phyloP scores from a whole-genome alignment of 2,329 filamentous ascomycete species.

The Sclerotinia minor region DNA sequence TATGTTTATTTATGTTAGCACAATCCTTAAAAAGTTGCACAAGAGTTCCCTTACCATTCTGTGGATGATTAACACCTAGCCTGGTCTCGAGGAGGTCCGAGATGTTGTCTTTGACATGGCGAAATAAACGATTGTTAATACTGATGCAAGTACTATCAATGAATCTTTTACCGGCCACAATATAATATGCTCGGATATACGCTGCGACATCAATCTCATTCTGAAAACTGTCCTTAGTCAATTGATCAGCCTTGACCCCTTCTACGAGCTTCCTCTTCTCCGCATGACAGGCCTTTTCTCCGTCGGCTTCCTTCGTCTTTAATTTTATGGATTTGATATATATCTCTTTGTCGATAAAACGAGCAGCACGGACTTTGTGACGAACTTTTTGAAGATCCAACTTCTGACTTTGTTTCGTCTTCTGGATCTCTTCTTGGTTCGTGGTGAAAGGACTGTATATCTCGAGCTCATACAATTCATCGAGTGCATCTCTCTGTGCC shows the following conservation, averaged over 20 bases:
- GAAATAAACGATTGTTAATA: conserved; percentile 27
- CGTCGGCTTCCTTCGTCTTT: conserved; percentile 9
- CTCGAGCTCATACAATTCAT: conserved; percentile 28
- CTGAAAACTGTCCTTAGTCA: conserved; percentile 59
- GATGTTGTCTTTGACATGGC: conserved; percentile 23
- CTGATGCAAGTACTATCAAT: conserved; percentile 49
- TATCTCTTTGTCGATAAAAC: conserved; percentile 37
- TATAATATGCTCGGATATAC: conserved; percentile 68
- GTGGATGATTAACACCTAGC: conserved; percentile 25
- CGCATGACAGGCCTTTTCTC: conserved; percentile 19
- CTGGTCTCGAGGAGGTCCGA: conserved; percentile 25
- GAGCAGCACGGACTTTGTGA: conserved; percentile 51
- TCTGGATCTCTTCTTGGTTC: conserved; percentile 45
- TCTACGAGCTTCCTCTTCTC: conserved; percentile 10
- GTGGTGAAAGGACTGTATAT: conserved; percentile 28
- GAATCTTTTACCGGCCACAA: conserved; percentile 64
- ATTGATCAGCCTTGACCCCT: conserved; percentile 37
- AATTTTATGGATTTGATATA: background rate
- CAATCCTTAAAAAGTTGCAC: background rate
- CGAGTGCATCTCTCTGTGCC: conserved; percentile 14
- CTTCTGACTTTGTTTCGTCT: conserved; percentile 50
- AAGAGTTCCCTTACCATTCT: conserved; percentile 25
- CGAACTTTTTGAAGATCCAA: conserved; percentile 50
- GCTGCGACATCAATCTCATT: conserved; percentile 63
- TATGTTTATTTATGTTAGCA: background rate